These are phyloP conservation scores for Alloteropsis semialata DNA, from an alignment of 176 grass and related monocot genomes.

Conservation along the genomic window DNA sequence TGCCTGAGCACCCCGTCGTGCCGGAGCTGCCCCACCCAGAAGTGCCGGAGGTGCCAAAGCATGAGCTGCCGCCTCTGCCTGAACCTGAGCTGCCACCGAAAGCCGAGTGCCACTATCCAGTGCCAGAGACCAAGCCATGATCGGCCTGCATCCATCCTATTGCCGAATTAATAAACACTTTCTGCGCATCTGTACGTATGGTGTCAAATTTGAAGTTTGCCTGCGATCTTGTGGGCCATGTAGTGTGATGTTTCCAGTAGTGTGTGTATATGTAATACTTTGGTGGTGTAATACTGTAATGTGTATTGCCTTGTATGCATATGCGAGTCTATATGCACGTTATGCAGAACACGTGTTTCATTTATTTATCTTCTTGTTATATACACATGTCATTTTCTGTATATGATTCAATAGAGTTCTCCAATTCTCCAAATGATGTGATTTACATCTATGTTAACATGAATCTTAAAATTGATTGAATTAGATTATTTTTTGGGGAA, in stretches of 20 bases:
- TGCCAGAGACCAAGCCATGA: slow-evolving; percentile 1
- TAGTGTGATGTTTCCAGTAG: not conserved
- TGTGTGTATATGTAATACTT: not conserved
- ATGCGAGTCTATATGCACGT: not conserved
- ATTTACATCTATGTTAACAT: not conserved
- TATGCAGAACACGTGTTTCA: not conserved
- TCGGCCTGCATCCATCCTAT: not conserved
- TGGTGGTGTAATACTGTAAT: not conserved
- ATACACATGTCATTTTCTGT: not conserved
- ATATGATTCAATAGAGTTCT: not conserved
- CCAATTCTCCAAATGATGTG: not conserved
- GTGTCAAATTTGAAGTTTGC: too few species aligned
- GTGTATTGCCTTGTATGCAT: not conserved
- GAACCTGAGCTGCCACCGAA: not conserved
- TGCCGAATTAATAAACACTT: not conserved
- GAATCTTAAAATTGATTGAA: not conserved
- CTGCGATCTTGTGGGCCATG: not conserved
- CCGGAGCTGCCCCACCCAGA: not conserved
- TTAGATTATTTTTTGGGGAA: not conserved
- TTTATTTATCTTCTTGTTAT: not conserved
- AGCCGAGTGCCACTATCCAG: not conserved
- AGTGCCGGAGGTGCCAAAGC: slow-evolving; percentile 3
- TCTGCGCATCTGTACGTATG: too few species aligned
- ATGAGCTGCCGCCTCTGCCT: not conserved
- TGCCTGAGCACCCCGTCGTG: not conserved